Base-by-base conservation (phyloP, 805 yeast genomes). In the Metschnikowia corniflorae region DNA sequence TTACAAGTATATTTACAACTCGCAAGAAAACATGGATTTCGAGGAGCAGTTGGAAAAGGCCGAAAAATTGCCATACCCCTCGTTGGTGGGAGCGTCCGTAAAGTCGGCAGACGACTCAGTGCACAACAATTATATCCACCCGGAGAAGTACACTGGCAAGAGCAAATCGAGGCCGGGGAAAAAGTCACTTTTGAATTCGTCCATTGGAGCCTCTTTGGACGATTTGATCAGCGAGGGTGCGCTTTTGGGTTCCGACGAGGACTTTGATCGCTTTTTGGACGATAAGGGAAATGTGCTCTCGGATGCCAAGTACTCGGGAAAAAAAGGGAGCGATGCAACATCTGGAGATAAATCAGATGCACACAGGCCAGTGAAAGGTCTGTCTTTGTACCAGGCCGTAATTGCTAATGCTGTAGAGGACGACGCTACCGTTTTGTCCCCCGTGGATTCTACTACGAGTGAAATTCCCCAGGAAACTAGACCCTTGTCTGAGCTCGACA, bases 131-230 rank as follows among this genome's bases (percentile, higher is more conserved):
- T 65, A 65, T 51, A 62, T 66, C 57, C 59, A 71, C 44, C 68
- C 75, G 13, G 75, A 70, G 43, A 64, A 65, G 45, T 58, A 58
- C 44, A 57, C 54, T 18, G 62, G 63, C 12, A 47, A 49, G 15
- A 42, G 37, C 28, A 52, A 48, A 25, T 31, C 43, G 34, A 44
- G 37, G 24, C 38, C 40, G 12, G 44, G 50, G 44, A 45, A 46
- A 29, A 28, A 29, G 28, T 31, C 47, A 10, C 18, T 53, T 16
- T 36, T 47, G 42, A 46, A 52, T 42, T 31, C 50, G 10, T 39
- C 57, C 7, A 74, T 77, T 29, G 75, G 80, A 26, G 81, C 81
- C 3, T 58, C 79, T 6, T 54, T 77, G 48, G 75, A 73, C 43
- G 81, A 74, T 33, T 62, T 68, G 51, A 68, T 68, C 40, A 65